Conservation (phyloP, 768 basidiomycete genomes). For the Scleroderma bovista region DNA sequence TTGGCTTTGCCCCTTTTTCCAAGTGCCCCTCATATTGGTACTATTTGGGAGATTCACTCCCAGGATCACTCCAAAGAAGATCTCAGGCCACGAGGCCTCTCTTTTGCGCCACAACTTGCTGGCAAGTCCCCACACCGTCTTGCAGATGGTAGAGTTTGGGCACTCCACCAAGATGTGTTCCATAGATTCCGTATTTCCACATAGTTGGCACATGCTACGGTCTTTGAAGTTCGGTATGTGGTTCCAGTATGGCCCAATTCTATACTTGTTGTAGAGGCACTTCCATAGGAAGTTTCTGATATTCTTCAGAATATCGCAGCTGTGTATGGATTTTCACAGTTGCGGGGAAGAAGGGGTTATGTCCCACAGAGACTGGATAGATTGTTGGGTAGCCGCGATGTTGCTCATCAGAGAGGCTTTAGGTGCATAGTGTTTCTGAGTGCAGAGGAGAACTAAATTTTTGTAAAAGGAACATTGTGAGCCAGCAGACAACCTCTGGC, state of each 20-base stretch:
- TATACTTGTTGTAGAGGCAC: constrained; percentile 14
- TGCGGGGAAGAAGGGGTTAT: background rate
- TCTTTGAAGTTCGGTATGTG: background rate
- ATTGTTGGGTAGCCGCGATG: background rate
- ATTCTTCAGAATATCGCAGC: constrained; percentile 7
- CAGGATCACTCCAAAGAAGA: background rate
- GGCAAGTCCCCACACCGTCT: background rate
- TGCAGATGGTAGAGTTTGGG: background rate
- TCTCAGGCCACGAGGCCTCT: background rate
- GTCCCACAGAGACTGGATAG: background rate
- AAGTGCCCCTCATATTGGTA: background rate
- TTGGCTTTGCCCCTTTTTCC: background rate
- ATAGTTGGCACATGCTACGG: background rate
- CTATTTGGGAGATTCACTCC: background rate
- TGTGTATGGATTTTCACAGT: constrained; percentile 3
- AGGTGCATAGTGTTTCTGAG: background rate
- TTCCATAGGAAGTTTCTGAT: constrained; percentile 17
- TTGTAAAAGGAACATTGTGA: background rate
- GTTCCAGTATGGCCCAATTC: background rate
- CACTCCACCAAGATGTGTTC: constrained; percentile 8
- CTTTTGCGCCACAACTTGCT: background rate
- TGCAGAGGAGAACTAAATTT: background rate
- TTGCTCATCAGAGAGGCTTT: background rate
- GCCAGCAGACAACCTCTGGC: background rate
- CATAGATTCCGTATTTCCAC: constrained; percentile 1